These are phyloP conservation scores for Verticillium nubilum DNA, from an alignment of 2,329 filamentous ascomycete genomes.

Conservation along the genomic window DNA sequence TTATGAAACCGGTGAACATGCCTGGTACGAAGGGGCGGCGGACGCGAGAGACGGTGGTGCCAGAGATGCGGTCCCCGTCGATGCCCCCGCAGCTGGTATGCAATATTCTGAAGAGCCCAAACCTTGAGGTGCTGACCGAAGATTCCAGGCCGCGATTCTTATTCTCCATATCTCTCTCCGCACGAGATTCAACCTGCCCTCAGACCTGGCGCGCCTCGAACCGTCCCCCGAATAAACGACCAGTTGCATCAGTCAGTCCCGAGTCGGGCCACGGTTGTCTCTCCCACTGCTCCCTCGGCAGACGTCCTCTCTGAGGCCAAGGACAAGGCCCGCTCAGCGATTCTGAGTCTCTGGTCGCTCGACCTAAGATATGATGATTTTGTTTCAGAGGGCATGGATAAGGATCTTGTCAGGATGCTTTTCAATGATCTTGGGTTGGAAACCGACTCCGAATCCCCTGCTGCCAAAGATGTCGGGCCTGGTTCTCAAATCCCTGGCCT, in stretches of 20 bases:
- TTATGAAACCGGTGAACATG: conserved; percentile 9
- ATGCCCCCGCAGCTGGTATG: background rate
- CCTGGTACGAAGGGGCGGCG: background rate
- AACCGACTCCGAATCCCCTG: conserved; percentile 20
- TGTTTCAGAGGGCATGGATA: conserved; percentile 66
- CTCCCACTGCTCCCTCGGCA: background rate
- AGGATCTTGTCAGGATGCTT: conserved; percentile 53
- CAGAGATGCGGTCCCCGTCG: background rate
- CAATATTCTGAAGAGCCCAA: background rate
- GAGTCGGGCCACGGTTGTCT: background rate
- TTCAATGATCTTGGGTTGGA: conserved; percentile 65
- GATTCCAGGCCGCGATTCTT: conserved; percentile 37
- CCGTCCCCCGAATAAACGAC: background rate
- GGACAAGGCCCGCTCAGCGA: conserved; percentile 60
- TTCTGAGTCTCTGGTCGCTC: conserved; percentile 57
- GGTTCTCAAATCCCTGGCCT: background rate
- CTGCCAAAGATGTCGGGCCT: background rate
- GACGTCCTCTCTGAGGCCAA: conserved; percentile 32
- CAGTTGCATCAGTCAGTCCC: background rate
- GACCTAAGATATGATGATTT: conserved; percentile 72
- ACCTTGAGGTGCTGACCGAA: background rate
- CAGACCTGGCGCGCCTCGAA: background rate
- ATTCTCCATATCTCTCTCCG: conserved; percentile 47
- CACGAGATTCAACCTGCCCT: conserved; percentile 31
- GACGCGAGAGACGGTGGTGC: background rate